Percentiles rank a stretch among this genome's conserved stretches.
Conservation (phyloP, 2,329 filamentous ascomycete genomes). For the Zymoseptoria pseudotritici region DNA sequence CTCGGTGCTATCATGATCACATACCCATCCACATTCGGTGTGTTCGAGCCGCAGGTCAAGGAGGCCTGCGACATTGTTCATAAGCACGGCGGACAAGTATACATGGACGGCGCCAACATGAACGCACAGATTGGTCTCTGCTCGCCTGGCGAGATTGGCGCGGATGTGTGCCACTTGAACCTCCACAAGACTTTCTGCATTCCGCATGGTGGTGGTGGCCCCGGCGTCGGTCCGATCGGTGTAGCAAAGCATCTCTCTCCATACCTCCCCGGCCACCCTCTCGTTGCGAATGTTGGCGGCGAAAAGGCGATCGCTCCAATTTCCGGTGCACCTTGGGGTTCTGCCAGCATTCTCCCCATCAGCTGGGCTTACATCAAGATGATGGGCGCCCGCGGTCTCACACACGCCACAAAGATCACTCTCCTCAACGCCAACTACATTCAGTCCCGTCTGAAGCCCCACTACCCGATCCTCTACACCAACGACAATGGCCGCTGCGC, state of each 20-base stretch:
- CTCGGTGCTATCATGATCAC: slow-evolving; percentile 94
- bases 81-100: slow-evolving; percentile 81
- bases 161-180: slow-evolving; percentile 94
- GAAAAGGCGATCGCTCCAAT: slow-evolving; percentile 60
- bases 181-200: slow-evolving; percentile 99
- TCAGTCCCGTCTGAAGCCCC: slow-evolving; percentile 72
- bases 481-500: slow-evolving; percentile 82
- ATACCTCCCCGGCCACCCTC: slow-evolving; percentile 67
- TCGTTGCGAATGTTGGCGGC: slow-evolving; percentile 48
- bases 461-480: slow-evolving; percentile 91
- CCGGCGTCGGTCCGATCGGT: slow-evolving; percentile 88
- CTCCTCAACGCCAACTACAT: slow-evolving; percentile 98
- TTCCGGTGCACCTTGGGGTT: slow-evolving; percentile 77
- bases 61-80: slow-evolving; percentile 81
- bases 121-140: slow-evolving; percentile 95
- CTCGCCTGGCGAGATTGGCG: slow-evolving; percentile 89
- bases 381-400: slow-evolving; percentile 79
- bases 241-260: slow-evolving; percentile 73
- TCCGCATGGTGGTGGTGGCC: slow-evolving; percentile 88
- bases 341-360: slow-evolving; percentile 86
- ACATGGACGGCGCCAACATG: slow-evolving; percentile 99
- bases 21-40: slow-evolving; percentile 89
- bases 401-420: slow-evolving; percentile 82
- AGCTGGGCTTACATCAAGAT: slow-evolving; percentile 92
- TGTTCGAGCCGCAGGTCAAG: slow-evolving; percentile 87